Conservation (phyloP, 345 rosid species). For the Gossypium rotundifolium region DNA sequence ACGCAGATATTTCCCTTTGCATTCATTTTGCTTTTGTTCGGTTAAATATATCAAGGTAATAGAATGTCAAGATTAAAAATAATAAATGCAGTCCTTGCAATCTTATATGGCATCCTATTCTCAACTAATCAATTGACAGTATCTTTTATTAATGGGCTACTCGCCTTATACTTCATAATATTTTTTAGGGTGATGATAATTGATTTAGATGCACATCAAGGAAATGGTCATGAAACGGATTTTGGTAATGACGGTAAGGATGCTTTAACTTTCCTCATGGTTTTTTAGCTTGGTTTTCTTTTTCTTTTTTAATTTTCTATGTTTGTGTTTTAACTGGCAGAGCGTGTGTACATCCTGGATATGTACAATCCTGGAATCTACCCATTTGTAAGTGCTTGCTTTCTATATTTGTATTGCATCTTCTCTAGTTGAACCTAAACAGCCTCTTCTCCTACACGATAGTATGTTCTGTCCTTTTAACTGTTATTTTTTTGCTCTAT, state of each 20-base stretch:
- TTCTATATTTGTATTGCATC: conserved; percentile 5
- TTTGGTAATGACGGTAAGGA: conserved; percentile 68
- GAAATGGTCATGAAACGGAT: conserved; percentile 94
- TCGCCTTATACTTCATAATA: conserved; percentile 16
- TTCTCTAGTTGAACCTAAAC: neutral
- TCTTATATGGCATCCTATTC: conserved; percentile 2
- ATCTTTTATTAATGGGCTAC: neutral
- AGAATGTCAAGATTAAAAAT: neutral
- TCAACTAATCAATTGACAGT: neutral
- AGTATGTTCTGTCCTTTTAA: neutral
- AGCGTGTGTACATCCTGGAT: conserved; percentile 77
- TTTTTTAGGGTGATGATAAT: conserved; percentile 77
- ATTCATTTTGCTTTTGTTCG: conserved; percentile 19
- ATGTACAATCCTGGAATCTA: conserved; percentile 85
- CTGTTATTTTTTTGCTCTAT: neutral
- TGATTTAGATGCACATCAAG: conserved; percentile 99
- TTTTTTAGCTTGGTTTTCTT: conserved; percentile 7
- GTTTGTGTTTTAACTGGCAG: conserved; percentile 35
- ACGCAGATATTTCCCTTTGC: conserved; percentile 88
- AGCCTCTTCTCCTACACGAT: neutral
- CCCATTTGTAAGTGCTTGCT: conserved; percentile 61
- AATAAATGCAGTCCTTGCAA: conserved; percentile 10
- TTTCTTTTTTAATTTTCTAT: conserved; percentile 14
- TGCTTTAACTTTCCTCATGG: neutral
- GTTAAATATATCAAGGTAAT: conserved; percentile 62